Base-by-base conservation (phyloP, 352 stramenopile species). In the Phytophthora cryptogea region DNA sequence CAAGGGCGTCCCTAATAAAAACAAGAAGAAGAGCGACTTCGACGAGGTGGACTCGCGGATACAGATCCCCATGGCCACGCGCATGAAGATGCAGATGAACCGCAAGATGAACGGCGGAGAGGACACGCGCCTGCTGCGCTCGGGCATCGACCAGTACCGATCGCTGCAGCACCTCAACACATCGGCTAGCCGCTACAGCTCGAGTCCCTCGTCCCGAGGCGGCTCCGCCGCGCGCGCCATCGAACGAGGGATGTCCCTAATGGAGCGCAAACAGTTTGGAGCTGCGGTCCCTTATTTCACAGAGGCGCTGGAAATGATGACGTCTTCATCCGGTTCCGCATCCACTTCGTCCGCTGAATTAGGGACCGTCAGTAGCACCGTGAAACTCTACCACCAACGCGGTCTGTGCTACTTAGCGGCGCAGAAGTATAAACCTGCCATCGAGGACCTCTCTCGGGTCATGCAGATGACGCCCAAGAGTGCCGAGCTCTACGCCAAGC, bases 1-100 rank as follows among this genome's bases (percentile, higher is more conserved):
- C 39, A 67, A 67, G 36, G 33, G 8, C 5, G 32, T 37, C 32
- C 37, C 37, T 13, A 43, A 28, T 3, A 68, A 64, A n/a, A 62
- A 65, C 55, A 66, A 66, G 41, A 60, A 42, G 30, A 52, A 28
- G 39, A 14, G 26, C 30, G 44, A 42, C 11, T 74, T 72, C 31
- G 67, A 82, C 45, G 81, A 86, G 23, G 82, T 91, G 58, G 82
- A 91, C 68, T 80, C 76, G 50, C 63, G 76, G 66, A 91, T 91
- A 56, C 79, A 79, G 11, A 88, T 91, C 66, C 82, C 82, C n/a
- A 48, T 91, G 31, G 65, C 49, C 37, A 77, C 72, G 28, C 72
- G 64, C 46, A 66, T 76, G 63, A 79, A 79, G 67, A 79, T 79
- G 70, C 57, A 79, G 43, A 77, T 76, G 59, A 81, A 74, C 40